Percentiles rank a stretch among this genome's conserved stretches.
These are phyloP conservation scores for Gossypioides kirkii DNA, from an alignment of 345 rosid species.

Conservation along the genomic window DNA sequence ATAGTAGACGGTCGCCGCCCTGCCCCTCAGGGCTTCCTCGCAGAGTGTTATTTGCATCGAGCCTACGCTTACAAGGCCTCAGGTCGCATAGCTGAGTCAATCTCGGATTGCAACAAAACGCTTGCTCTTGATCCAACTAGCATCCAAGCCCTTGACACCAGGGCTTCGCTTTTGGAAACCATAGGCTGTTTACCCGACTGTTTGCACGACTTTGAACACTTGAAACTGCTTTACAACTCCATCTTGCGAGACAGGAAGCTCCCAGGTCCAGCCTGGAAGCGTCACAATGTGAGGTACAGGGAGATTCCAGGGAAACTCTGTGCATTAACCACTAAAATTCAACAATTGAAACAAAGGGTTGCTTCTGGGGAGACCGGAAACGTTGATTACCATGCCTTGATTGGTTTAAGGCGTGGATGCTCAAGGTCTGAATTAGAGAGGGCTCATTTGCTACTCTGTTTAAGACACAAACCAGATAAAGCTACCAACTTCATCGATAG, in stretches of 20 bases:
- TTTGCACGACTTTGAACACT: slow-evolving; percentile 85
- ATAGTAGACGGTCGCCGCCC: slow-evolving; percentile 82
- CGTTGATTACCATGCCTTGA: slow-evolving; percentile 76
- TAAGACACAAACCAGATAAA: slow-evolving; percentile 82
- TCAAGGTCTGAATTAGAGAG: slow-evolving; percentile 81
- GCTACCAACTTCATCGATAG: slow-evolving; percentile 66
- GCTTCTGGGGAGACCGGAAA: slow-evolving; percentile 74
- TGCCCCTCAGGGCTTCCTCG: slow-evolving; percentile 84
- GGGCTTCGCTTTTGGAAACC: slow-evolving; percentile 73
- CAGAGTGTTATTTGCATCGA: slow-evolving; percentile 81
- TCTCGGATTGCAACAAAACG: slow-evolving; percentile 86
- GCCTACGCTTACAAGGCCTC: slow-evolving; percentile 70
- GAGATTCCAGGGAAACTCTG: slow-evolving; percentile 84
- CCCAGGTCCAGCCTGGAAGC: slow-evolving; percentile 94
- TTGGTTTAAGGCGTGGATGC: slow-evolving; percentile 83
- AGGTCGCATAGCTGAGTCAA: slow-evolving; percentile 74
- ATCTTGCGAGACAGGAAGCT: slow-evolving; percentile 79
- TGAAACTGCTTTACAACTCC: slow-evolving; percentile 80
- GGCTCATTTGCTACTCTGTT: slow-evolving; percentile 65
- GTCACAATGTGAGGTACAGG: slow-evolving; percentile 68
- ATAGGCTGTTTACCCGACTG: slow-evolving; percentile 86
- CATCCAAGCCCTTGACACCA: slow-evolving; percentile 76
- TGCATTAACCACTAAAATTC: slow-evolving; percentile 56
- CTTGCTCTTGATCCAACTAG: slow-evolving; percentile 75
- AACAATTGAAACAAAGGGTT: slow-evolving; percentile 59